Conservation (phyloP, 768 basidiomycete species). For the Amanita exitialis region DNA sequence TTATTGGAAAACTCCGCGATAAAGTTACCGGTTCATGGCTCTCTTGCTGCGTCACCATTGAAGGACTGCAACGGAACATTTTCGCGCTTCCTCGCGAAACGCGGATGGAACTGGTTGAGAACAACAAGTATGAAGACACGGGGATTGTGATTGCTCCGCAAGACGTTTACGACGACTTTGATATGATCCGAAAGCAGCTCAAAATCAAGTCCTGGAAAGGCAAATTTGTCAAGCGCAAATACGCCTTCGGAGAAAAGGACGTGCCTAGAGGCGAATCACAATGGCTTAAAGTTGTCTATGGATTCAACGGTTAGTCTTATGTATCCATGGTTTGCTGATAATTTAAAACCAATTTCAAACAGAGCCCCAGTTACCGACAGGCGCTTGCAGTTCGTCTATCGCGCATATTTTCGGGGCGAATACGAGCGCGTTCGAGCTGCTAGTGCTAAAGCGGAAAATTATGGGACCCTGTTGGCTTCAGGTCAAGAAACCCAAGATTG, state of each 20-base stretch:
- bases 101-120: constrained; percentile 46
- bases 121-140: constrained; percentile 56
- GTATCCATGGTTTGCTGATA: background rate
- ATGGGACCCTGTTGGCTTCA: constrained; percentile 99
- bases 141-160: constrained; percentile 60
- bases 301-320: constrained; percentile 60
- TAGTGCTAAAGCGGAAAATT: constrained; percentile 92
- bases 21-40: constrained; percentile 58
- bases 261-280: constrained; percentile 70
- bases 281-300: constrained; percentile 93
- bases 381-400: constrained; percentile 75
- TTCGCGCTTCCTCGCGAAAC: constrained; percentile 76
- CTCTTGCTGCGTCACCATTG: constrained; percentile 81
- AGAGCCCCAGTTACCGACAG: constrained; percentile 71
- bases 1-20: constrained; percentile 88
- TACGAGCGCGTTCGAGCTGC: constrained; percentile 85
- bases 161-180: constrained; percentile 80
- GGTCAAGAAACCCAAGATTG: constrained; percentile 66
- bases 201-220: constrained; percentile 70
- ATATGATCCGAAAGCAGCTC: constrained; percentile 59
- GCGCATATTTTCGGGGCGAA: constrained; percentile 84
- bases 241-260: constrained; percentile 83
- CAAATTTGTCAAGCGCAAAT: constrained; percentile 83
- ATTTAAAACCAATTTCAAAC: background rate
- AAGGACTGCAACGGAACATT: constrained; percentile 82